Evolutionary conservation across 176 grass and related monocot genomes (phyloP), one percentile per base, ranked within the genome.

Genomic region (Carex parvula): DNA sequence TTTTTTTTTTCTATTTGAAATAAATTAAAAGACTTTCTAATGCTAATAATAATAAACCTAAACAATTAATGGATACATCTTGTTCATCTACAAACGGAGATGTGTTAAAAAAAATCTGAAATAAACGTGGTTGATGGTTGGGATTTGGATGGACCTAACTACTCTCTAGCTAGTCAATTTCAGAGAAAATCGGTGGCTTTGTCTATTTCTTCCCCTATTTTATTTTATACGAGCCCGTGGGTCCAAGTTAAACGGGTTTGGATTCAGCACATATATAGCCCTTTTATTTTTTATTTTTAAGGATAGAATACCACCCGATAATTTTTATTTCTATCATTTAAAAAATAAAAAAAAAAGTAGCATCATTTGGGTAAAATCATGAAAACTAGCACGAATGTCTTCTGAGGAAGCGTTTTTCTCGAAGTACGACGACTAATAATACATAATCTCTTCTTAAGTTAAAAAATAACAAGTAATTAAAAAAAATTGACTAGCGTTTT

Each of bases 41-140:
- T 46, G 8, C 2, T 1, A 59, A 59, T 7, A 59, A 6, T 18
- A 59, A 59, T 18, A 59, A 63, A 26, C 8, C 8, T 3, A 63
- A 12, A 63, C 3, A n/a, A n/a, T 20, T 0, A 59, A 59, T 60
- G 57, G 57, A 60, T 6, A n/a, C 8, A 20, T 60, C 5, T 30
- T 30, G 63, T 15, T 13, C 11, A 0, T 32, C 11, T 30, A 15
- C 24, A 79, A 79, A 48, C 24, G 74, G 74, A 79, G 74, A 79
- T 24, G 44, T 53, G 17, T 24, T 44, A 26, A 57, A n/a, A n/a
- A n/a, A n/a, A 79, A 21, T 3, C 0, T 57, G 11, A 33, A 79
- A 57, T 79, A 56, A 79, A 57, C 57, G 74, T 15, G 74, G 18
- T 60, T 80, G 78, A 61, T 80, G 78, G 56, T 62, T 60, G 30